phyloP scores from a whole-genome alignment of 208 protist genomes.

The Wallacemonas sp. region DNA sequence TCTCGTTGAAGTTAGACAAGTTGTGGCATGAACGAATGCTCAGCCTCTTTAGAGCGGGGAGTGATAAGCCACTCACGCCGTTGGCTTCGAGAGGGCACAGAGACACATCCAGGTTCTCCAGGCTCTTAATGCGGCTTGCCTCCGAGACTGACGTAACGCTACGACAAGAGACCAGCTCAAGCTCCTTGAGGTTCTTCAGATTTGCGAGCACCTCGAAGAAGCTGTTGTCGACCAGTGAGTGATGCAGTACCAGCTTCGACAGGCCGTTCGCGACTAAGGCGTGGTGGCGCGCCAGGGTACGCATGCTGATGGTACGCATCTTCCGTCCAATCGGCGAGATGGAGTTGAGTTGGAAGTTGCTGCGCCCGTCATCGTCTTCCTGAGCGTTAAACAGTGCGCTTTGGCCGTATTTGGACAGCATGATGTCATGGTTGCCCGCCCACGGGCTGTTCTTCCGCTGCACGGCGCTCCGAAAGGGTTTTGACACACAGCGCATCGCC shows the following conservation, averaged over 20 bases:
- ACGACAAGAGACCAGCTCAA: slow-evolving; percentile 78
- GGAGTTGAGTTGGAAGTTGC: slow-evolving; percentile 60
- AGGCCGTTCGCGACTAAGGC: slow-evolving; percentile 67
- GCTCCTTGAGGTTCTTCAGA: slow-evolving; percentile 46
- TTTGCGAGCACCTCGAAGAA: slow-evolving; percentile 65
- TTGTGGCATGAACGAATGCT: slow-evolving; percentile 66
- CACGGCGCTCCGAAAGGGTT: slow-evolving; percentile 71
- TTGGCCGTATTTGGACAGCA: slow-evolving; percentile 78
- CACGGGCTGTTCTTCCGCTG: slow-evolving; percentile 67
- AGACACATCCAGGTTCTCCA: slow-evolving; percentile 59
- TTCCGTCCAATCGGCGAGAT: slow-evolving; percentile 78
- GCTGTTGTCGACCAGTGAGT: slow-evolving; percentile 58
- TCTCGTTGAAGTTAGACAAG: slow-evolving; percentile 65
- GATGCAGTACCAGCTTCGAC: slow-evolving; percentile 64
- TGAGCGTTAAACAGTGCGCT: slow-evolving; percentile 81
- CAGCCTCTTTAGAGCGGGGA: slow-evolving; percentile 56
- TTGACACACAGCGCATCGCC: slow-evolving; percentile 74
- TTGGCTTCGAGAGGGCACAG: slow-evolving; percentile 73
- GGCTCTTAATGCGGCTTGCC: slow-evolving; percentile 38
- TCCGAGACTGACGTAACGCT: slow-evolving; percentile 55
- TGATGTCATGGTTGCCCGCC: slow-evolving; percentile 63
- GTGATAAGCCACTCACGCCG: slow-evolving; percentile 49
- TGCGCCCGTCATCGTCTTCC: slow-evolving; percentile 58
- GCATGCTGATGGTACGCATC: slow-evolving; percentile 66
- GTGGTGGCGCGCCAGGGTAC: slow-evolving; percentile 63